These are phyloP conservation scores for Mycena kentingensis DNA, from an alignment of 768 basidiomycete genomes.

Conservation along the genomic window DNA sequence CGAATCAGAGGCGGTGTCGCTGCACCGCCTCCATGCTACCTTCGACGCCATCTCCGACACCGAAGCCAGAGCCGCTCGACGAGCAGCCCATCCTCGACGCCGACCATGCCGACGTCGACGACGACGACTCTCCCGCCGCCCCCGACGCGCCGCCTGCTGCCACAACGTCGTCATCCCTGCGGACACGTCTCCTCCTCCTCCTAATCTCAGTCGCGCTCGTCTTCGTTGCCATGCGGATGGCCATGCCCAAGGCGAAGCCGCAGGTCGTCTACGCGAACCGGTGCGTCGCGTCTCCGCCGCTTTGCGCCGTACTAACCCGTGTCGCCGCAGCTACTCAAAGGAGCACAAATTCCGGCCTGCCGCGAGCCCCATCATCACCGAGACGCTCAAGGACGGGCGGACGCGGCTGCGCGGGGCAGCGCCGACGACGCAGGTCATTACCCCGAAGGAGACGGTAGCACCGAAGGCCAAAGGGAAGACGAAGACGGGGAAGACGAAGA, in stretches of 20 bases:
- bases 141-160: no score
- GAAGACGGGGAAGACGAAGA: constrained; percentile 24
- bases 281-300: constrained; percentile 39
- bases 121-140: no score
- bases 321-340: constrained; percentile 67
- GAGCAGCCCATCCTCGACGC: no score
- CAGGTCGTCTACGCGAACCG: constrained; percentile 63
- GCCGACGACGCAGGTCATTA: constrained; percentile 36
- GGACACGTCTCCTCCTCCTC: constrained; percentile 41
- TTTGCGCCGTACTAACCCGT: background rate
- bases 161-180: no score
- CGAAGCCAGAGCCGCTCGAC: no score
- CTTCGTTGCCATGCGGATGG: constrained; percentile 33
- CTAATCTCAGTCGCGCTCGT: constrained; percentile 48
- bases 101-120: no score
- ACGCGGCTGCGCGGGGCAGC: constrained; percentile 69
- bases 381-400: constrained; percentile 71
- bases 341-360: constrained; percentile 83
- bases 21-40: no score
- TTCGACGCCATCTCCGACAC: no score
- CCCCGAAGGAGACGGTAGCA: constrained; percentile 24
- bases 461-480: constrained; percentile 26
- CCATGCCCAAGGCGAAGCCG: constrained; percentile 33
- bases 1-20: no score
- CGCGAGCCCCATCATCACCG: constrained; percentile 81